phyloP scores from a whole-genome alignment of 768 basidiomycete species.

The Hemileccinum impolitum region DNA sequence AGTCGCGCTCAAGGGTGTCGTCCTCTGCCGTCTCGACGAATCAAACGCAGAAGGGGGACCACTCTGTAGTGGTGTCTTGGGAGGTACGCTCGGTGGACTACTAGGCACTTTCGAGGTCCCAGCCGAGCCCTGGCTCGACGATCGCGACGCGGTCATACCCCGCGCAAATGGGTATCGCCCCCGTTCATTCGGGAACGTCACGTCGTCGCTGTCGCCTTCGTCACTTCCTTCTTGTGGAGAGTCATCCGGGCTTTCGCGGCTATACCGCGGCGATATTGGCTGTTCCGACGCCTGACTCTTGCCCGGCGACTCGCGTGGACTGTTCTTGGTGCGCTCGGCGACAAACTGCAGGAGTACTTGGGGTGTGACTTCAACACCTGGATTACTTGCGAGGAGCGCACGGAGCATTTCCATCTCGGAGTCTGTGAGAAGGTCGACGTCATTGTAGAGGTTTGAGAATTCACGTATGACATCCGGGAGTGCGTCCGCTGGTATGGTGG shows the following conservation, averaged over 20 bases:
- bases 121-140: constrained; percentile 55
- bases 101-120: constrained; percentile 43
- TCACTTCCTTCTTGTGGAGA: constrained; percentile 34
- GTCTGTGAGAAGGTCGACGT: constrained; percentile 58
- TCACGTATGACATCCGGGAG: constrained; percentile 67
- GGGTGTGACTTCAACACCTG: constrained; percentile 67
- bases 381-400: constrained; percentile 52
- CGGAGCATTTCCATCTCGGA: constrained; percentile 64
- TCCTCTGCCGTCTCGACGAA: constrained; percentile 62
- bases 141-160: constrained; percentile 41
- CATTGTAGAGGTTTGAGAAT: constrained; percentile 57
- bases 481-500: constrained; percentile 66
- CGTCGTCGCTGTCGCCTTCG: constrained; percentile 34
- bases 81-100: constrained; percentile 57
- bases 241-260: constrained; percentile 30
- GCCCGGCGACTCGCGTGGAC: constrained; percentile 28
- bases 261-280: constrained; percentile 7
- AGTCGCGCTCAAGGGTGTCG: constrained; percentile 54
- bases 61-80: constrained; percentile 43
- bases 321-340: constrained; percentile 52
- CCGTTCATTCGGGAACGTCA: constrained; percentile 35
- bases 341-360: constrained; percentile 61
- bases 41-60: constrained; percentile 61
- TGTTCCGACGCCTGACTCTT: constrained; percentile 16
- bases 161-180: constrained; percentile 34